Percentiles rank a stretch among this genome's conserved stretches.
Conservation (phyloP, 2,329 filamentous ascomycete genomes). For the Cercospora citrullina region DNA sequence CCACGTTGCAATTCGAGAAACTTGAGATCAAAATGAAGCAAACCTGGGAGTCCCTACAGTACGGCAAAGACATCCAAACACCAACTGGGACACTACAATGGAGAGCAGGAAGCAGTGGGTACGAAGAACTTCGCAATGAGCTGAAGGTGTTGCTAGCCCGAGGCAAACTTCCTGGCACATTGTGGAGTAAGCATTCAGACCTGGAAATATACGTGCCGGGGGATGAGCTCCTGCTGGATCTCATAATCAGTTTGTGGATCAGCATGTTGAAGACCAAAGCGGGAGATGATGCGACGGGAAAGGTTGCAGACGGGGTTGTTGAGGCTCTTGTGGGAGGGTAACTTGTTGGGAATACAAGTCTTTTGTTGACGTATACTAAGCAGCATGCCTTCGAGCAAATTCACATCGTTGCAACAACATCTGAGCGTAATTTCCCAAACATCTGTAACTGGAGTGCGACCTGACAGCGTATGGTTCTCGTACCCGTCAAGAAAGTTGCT, state of each 20-base stretch:
- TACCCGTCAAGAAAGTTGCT: background rate
- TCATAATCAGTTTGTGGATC: background rate
- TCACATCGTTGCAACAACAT: background rate
- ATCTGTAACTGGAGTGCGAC: too few species aligned
- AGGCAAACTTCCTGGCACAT: background rate
- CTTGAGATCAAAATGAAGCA: background rate
- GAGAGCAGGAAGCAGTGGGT: background rate
- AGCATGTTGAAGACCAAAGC: background rate
- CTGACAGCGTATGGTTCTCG: background rate
- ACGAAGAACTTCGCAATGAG: background rate
- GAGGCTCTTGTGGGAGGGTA: background rate
- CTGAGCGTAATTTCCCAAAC: background rate
- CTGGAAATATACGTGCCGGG: background rate
- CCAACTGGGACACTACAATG: background rate
- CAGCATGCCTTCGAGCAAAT: background rate
- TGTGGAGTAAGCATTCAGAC: background rate
- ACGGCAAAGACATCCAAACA: background rate
- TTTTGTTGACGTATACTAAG: background rate
- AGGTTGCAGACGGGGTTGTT: background rate
- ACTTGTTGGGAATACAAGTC: background rate
- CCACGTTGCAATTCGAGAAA: background rate
- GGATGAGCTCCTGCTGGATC: background rate
- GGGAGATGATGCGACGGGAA: background rate
- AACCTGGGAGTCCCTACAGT: background rate
- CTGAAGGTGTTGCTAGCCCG: background rate